These are phyloP conservation scores for Ustilago crameri DNA, from an alignment of 1,284 basidiomycete genomes.

Conservation along the genomic window DNA sequence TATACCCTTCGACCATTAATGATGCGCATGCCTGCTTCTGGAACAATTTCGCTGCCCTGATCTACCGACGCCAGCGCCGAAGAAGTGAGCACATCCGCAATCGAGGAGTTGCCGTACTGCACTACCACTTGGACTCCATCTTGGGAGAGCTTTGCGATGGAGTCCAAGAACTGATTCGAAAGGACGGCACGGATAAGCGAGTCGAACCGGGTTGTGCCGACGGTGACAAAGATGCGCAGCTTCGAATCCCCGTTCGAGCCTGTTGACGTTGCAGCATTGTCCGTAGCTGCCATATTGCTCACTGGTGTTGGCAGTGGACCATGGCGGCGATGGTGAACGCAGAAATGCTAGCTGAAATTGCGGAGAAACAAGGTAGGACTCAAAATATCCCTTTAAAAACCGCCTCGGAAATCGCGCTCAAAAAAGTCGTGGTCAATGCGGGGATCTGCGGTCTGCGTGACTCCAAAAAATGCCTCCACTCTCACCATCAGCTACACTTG, in stretches of 20 bases:
- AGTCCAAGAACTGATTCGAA: conserved; percentile 27
- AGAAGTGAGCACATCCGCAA: conserved; percentile 31
- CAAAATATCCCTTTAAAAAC: too few relatives aligned
- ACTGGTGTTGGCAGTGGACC: background rate
- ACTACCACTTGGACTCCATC: conserved; percentile 11
- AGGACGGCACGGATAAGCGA: conserved; percentile 48
- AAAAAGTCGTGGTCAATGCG: conserved; percentile 1
- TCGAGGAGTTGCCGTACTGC: conserved; percentile 47
- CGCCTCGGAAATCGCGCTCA: background rate
- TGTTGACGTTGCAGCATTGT: background rate
- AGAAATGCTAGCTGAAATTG: background rate
- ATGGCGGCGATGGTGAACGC: background rate
- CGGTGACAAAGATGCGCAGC: conserved; percentile 53
- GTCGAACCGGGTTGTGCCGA: conserved; percentile 60
- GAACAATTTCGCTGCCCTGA: conserved; percentile 36
- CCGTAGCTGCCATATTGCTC: conserved; percentile 9
- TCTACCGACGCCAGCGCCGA: conserved; percentile 32
- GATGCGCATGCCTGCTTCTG: conserved; percentile 43
- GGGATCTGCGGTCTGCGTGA: background rate
- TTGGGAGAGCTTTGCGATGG: conserved; percentile 20
- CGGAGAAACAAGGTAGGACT: too few relatives aligned
- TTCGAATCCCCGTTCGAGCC: background rate
- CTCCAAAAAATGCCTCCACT: too few relatives aligned
- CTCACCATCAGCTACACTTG: too few relatives aligned
- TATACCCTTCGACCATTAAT: conserved; percentile 46